Evolutionary conservation across 371 early-diverging fungal genomes (phyloP), one percentile per base, ranked within the genome.

Genomic region (Rhizopus microsporus): DNA sequence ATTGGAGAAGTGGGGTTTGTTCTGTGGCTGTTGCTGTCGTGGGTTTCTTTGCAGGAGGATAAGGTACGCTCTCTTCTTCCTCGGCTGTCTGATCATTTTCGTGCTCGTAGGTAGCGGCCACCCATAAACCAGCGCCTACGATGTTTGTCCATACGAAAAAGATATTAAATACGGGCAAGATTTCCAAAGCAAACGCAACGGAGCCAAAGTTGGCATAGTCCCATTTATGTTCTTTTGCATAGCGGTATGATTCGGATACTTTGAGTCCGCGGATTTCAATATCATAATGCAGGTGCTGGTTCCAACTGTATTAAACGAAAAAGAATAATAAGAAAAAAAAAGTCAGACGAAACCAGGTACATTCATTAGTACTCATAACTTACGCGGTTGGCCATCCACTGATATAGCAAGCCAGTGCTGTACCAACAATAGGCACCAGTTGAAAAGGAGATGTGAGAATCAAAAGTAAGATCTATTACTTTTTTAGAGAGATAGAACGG

Each of bases 71-170:
- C 13, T 37, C 37, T 1, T 38, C 30, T 13, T 46, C 51, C n/a
- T 44, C 16, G 10, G 23, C 4, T n/a, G 16, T 17, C 3, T 7
- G 30, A 31, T 17, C 31, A 17, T n/a, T 47, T 50, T 63, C 63
- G 1, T 17, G 42, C 44, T 67, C 68, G 56, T 72, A 77, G 35
- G 74, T 72, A 47, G 82, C 82, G 10, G 72, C 77, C 6, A 84
- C 80, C 86, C 87, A 88, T 23, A 88, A 65, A 7, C 83, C 85
- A n/a, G 84, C 77, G 5, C 85, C 86, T 5, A 88, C 81, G 54
- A 82, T 81, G 50, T 87, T 87, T 9, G 89, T 85, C 74, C 83
- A 87, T 31, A 81, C 67, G 43, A 87, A 87, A 5, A 88, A 37
- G 34, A 84, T 61, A 39, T 83, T 82, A 23, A 81, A 68, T 7